These are phyloP conservation scores for Sparassis latifolia DNA, from an alignment of 1,284 basidiomycete genomes.

Conservation along the genomic window DNA sequence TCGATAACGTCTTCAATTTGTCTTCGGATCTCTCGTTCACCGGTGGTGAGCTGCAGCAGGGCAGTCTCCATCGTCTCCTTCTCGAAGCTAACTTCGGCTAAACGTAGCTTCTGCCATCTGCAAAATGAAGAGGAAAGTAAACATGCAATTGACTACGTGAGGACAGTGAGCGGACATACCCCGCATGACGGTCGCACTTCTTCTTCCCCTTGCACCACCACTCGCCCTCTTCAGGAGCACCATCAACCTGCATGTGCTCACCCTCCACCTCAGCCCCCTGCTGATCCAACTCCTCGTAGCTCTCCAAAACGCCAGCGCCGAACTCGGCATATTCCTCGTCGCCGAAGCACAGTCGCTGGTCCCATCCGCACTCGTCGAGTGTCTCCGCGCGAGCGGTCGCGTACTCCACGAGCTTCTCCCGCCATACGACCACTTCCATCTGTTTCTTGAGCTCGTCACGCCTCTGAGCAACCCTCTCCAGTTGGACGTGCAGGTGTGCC, in stretches of 20 bases:
- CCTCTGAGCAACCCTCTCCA: slow-evolving; percentile 49
- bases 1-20: slow-evolving; percentile 64
- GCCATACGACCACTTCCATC: slow-evolving; percentile 60
- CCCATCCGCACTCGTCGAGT: slow-evolving; percentile 73
- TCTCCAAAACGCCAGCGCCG: slow-evolving; percentile 57
- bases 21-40: slow-evolving; percentile 68
- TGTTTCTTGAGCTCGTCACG: slow-evolving; percentile 59
- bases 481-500: slow-evolving; percentile 40
- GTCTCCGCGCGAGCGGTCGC: slow-evolving; percentile 55
- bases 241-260: slow-evolving; percentile 38
- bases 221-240: slow-evolving; percentile 35
- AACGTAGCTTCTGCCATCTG: slow-evolving; percentile 76
- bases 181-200: slow-evolving; percentile 72
- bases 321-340: slow-evolving; percentile 68
- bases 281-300: slow-evolving; percentile 45
- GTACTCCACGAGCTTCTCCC: slow-evolving; percentile 58
- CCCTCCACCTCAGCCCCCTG: slow-evolving; percentile 24
- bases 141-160: slow-evolving; percentile 1
- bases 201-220: slow-evolving; percentile 75
- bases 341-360: slow-evolving; percentile 73
- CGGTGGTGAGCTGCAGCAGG: slow-evolving; percentile 54
- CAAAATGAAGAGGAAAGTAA: slow-evolving; percentile 3
- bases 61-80: slow-evolving; percentile 60
- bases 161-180: slow-evolving; percentile 33
- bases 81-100: slow-evolving; percentile 65